phyloP scores from a whole-genome alignment of 257 asterid genomes.

The Solanum medicagineum region DNA sequence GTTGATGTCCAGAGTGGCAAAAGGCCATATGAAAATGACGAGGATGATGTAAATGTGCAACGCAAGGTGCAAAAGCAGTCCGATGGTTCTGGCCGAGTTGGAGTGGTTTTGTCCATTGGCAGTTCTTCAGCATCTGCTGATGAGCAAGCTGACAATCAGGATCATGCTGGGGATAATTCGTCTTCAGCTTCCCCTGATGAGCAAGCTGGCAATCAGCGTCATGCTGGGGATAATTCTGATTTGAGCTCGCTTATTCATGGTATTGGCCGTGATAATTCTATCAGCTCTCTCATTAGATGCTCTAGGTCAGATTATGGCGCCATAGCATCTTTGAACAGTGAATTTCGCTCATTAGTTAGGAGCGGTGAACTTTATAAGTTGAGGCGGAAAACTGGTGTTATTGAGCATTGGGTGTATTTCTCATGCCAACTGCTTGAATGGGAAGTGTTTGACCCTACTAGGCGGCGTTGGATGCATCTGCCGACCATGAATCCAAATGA shows the following conservation, averaged over 20 bases:
- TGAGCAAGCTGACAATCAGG: background rate
- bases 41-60: conserved; percentile 15
- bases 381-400: conserved; percentile 45
- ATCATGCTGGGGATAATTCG: background rate
- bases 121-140: background rate
- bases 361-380: conserved; percentile 59
- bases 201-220: conserved; percentile 1
- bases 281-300: conserved; percentile 60
- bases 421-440: conserved; percentile 91
- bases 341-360: conserved; percentile 59
- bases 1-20: conserved; percentile 34
- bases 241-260: conserved; percentile 52
- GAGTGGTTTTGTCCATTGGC: conserved; percentile 17
- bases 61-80: conserved; percentile 41
- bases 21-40: conserved; percentile 40
- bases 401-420: conserved; percentile 96
- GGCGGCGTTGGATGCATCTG: conserved; percentile 84
- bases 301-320: conserved; percentile 84
- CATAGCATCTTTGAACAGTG: conserved; percentile 56
- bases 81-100: conserved; percentile 1
- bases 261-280: conserved; percentile 77
- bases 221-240: conserved; percentile 33
- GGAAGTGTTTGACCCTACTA: conserved; percentile 88
- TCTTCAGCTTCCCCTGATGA: background rate
- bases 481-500: conserved; percentile 70